Conservation (phyloP, 139 green algal genomes). For the Chara braunii region DNA sequence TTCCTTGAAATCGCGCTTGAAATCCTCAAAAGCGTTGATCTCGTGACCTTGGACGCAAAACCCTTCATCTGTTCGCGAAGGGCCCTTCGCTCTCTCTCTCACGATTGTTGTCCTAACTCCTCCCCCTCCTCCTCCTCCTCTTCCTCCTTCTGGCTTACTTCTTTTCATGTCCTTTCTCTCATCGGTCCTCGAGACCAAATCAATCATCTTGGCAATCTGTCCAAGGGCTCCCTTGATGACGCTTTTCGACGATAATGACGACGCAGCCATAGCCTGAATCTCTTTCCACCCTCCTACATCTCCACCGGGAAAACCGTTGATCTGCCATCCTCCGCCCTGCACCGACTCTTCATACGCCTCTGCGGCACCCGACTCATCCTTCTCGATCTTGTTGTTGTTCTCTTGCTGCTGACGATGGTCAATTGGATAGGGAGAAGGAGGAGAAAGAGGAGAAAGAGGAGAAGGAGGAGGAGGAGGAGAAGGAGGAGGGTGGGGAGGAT, state of each 20-base stretch:
- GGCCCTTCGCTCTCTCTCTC: neutral
- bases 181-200: no score
- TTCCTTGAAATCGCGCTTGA: neutral
- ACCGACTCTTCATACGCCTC: neutral
- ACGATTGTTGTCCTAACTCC: neutral
- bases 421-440: neutral
- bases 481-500: neutral
- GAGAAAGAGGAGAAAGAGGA: neutral
- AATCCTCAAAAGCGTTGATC: no score
- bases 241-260: no score
- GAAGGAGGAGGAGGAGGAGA: neutral
- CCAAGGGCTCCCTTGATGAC: no score
- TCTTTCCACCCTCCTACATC: no score
- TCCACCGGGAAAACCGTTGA: no score
- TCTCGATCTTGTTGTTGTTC: neutral
- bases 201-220: no score
- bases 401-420: neutral
- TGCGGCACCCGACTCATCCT: neutral
- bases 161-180: no score
- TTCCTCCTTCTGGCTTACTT: constrained; percentile 8
- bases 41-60: no score
- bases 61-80: constrained; percentile 6
- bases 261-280: no score
- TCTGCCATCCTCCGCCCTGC: no score
- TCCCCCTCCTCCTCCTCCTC: neutral